Conservation (phyloP, 176 grass and related monocot species). For the Paspalum vaginatum region DNA sequence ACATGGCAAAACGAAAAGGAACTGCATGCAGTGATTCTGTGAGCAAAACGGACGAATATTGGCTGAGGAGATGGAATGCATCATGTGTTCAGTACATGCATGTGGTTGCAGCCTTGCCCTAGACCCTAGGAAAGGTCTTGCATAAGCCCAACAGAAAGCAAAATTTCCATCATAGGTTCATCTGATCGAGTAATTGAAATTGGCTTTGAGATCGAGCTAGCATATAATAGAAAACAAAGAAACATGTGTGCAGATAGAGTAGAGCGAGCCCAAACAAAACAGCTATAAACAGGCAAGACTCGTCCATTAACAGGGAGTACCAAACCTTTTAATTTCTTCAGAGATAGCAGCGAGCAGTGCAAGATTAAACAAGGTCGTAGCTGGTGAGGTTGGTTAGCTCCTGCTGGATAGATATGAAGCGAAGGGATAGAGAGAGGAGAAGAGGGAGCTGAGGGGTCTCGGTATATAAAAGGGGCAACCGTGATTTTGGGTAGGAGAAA, state of each 20-base stretch:
- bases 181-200: neutral
- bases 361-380: neutral
- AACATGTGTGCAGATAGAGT: neutral
- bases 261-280: neutral
- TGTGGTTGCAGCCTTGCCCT: constrained; percentile 33
- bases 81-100: constrained; percentile 24
- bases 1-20: neutral
- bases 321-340: constrained; percentile 41
- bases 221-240: neutral
- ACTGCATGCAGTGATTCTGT: neutral
- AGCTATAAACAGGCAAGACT: neutral
- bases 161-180: neutral
- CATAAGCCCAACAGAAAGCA: neutral
- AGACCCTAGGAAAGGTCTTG: neutral
- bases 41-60: constrained; percentile 13
- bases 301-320: neutral
- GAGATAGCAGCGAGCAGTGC: neutral
- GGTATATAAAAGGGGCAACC: constrained; percentile 50
- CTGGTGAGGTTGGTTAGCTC: constrained; percentile 17
- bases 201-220: neutral
- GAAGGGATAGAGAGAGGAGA: neutral
- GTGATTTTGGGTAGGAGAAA: constrained; percentile 49
- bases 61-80: neutral
- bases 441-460: neutral
- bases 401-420: neutral